Percentiles rank a stretch among this genome's conserved stretches.
phyloP scores from a whole-genome alignment of 176 grass and related monocot genomes.

The Juncus effusus region DNA sequence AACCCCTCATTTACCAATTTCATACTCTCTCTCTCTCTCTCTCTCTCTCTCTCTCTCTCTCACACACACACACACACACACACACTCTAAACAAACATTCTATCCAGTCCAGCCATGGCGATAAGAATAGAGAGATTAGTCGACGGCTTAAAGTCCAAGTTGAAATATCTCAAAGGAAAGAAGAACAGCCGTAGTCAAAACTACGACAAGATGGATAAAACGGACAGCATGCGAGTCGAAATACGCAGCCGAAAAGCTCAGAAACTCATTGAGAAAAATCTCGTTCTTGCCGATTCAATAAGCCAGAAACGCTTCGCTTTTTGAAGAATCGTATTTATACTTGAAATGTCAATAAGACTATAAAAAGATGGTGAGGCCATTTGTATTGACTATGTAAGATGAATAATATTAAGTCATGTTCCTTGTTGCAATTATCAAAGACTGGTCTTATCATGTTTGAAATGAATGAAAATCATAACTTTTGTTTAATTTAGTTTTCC shows the following conservation, averaged over 20 bases:
- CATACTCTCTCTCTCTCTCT: background rate
- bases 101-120: conserved; percentile 18
- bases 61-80: conserved; percentile 5
- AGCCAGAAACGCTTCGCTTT: conserved; percentile 27
- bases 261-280: conserved; percentile 84
- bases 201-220: conserved; percentile 74
- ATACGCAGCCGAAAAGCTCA: conserved; percentile 59
- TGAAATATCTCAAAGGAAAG: conserved; percentile 44
- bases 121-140: conserved; percentile 59
- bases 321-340: conserved; percentile 22
- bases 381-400: conserved; percentile 3
- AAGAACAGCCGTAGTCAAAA: conserved; percentile 18
- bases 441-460: background rate
- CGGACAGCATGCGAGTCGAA: conserved; percentile 85
- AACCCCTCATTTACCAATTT: background rate
- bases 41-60: conserved; percentile 15
- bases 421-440: background rate
- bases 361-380: background rate
- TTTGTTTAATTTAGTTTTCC: too few relatives aligned
- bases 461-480: background rate
- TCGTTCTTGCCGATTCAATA: conserved; percentile 42
- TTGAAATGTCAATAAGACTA: background rate
- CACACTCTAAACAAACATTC: background rate
- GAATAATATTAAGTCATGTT: background rate
- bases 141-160: conserved; percentile 59